Conservation (phyloP, 2,329 filamentous ascomycete species). For the Lachnellula cervina region DNA sequence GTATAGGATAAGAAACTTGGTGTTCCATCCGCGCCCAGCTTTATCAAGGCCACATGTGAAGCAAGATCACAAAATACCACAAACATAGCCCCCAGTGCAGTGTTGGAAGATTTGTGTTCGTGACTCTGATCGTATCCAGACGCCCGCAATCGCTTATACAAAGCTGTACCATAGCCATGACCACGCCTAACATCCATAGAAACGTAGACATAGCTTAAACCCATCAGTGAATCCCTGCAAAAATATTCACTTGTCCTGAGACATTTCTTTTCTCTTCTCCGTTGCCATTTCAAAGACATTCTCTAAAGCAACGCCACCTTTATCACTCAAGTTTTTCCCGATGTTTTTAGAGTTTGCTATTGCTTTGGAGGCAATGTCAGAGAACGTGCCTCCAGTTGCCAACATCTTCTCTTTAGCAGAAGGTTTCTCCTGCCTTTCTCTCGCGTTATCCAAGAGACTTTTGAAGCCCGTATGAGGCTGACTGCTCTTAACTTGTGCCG, state of each 20-base stretch:
- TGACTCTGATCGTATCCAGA: too few relatives aligned
- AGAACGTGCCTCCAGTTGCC: constrained; percentile 13
- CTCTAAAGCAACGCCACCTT: constrained; percentile 12
- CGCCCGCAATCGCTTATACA: too few relatives aligned
- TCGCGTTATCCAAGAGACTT: constrained; percentile 27
- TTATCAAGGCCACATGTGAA: too few relatives aligned
- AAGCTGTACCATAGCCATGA: not conserved
- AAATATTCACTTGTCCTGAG: constrained; percentile 1
- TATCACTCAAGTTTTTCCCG: constrained; percentile 17
- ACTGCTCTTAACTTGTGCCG: constrained; percentile 9
- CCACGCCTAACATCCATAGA: not conserved
- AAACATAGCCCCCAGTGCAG: too few relatives aligned
- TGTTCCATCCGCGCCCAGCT: too few relatives aligned
- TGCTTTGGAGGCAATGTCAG: constrained; percentile 24
- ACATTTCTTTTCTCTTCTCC: constrained; percentile 17
- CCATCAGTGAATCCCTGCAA: not conserved
- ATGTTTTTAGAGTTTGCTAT: constrained; percentile 23
- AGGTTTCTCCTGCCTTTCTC: constrained; percentile 17
- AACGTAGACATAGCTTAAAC: not conserved
- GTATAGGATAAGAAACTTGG: too few relatives aligned
- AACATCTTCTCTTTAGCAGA: constrained; percentile 7
- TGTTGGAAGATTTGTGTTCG: too few relatives aligned
- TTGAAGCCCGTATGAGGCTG: constrained; percentile 27
- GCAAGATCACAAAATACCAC: too few relatives aligned
- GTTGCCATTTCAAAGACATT: constrained; percentile 16